phyloP scores from a whole-genome alignment of 2,329 filamentous ascomycete species.

The Geosmithia morbida region DNA sequence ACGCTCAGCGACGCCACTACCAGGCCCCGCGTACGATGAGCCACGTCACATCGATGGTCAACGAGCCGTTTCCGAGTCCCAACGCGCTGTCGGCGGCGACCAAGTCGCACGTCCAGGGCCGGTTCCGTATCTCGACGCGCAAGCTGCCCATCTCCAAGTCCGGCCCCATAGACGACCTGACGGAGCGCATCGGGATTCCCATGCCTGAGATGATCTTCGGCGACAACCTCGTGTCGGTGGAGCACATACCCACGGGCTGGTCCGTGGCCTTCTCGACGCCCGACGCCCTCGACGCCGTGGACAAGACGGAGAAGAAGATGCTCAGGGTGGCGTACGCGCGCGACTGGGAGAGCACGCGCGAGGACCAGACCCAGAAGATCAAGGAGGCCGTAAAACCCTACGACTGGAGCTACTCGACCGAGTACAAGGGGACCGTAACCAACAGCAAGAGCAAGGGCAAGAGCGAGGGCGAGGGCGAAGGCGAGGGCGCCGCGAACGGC shows the following conservation, averaged over 20 bases:
- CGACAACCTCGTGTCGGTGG: conserved; percentile 71
- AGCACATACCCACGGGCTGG: conserved; percentile 66
- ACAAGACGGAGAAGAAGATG: conserved; percentile 87
- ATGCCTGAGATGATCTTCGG: conserved; percentile 99
- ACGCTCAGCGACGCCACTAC: conserved; percentile 3
- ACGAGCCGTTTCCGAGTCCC: conserved; percentile 41
- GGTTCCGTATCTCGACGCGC: conserved; percentile 65
- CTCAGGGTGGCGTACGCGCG: conserved; percentile 85
- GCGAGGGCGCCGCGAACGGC: too few species aligned
- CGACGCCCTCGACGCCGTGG: conserved; percentile 78
- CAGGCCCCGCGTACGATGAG: conserved; percentile 13
- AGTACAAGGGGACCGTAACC: conserved; percentile 55
- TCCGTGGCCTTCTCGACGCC: conserved; percentile 67
- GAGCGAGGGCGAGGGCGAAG: conserved; percentile 1
- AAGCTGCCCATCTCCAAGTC: conserved; percentile 94
- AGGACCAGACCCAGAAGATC: conserved; percentile 73
- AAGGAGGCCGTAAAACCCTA: conserved; percentile 91
- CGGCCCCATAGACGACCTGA: conserved; percentile 77
- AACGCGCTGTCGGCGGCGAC: conserved; percentile 38
- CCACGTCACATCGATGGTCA: conserved; percentile 22
- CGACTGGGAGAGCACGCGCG: conserved; percentile 59
- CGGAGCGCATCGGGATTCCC: conserved; percentile 63
- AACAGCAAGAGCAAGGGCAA: neutral
- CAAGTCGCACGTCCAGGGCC: conserved; percentile 39
- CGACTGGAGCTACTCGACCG: conserved; percentile 94